phyloP scores from a whole-genome alignment of 306 rosid genomes.

The Malus sylvestris region DNA sequence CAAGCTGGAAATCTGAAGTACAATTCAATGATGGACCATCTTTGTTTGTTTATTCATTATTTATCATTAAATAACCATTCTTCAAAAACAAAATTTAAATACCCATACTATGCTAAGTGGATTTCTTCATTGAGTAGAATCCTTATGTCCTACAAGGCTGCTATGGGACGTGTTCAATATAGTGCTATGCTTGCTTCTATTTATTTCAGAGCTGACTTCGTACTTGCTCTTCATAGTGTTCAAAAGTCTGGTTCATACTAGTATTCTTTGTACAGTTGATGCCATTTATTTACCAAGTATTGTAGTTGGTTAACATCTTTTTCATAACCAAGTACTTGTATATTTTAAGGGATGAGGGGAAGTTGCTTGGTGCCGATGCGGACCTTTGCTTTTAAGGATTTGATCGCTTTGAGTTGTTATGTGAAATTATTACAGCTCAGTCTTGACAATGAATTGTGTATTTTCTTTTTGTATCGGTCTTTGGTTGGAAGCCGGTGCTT shows the following conservation, averaged over 20 bases:
- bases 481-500: neutral
- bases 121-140: neutral
- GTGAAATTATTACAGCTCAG: neutral
- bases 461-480: neutral
- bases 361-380: neutral
- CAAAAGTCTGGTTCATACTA: neutral
- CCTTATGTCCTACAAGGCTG: neutral
- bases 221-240: neutral
- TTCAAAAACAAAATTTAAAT: too few relatives aligned
- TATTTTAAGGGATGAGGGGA: constrained; percentile 20
- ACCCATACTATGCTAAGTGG: neutral
- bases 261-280: neutral
- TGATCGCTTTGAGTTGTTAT: neutral
- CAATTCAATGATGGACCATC: neutral
- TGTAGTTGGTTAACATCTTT: neutral
- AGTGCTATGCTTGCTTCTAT: neutral
- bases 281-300: neutral
- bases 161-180: neutral
- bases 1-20: neutral
- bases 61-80: too few relatives aligned
- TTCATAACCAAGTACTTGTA: neutral
- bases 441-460: neutral
- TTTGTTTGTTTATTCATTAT: neutral
- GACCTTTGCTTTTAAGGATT: neutral
- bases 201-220: neutral